Base-by-base conservation (phyloP, 2,329 filamentous ascomycete genomes). In the Sporothrix pallida region DNA sequence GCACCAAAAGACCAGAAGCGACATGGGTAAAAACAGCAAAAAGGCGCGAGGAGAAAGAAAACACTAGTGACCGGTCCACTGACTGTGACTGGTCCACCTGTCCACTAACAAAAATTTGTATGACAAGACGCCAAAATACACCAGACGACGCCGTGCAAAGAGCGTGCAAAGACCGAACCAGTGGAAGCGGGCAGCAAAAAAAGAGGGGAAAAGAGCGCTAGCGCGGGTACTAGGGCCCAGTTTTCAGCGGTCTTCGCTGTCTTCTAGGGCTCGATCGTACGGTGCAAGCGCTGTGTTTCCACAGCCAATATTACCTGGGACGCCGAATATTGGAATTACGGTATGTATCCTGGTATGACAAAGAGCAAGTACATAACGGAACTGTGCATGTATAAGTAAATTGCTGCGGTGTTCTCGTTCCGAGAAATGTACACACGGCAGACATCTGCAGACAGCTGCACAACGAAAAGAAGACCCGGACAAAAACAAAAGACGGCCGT, bases 161-260 rank as follows among this genome's bases (percentile, higher is more conserved):
- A 48, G 8, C 13, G 44, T 50, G 44, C 46, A 68, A 52, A 37
- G 62, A 26, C 58, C 58, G 58, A 63, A 26, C 58, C 58, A 44
- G 58, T 17, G 31, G 31, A 23, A 23, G 62, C 15, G 44, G 37
- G n/a, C 60, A 46, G 60, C 10, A 17, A 31, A 23, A 52, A 68
- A 68, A 68, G 46, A 50, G 46, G 65, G 65, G 46, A 17, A 44
- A 23, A 37, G 23, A 52, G 23, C 65, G 46, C 63, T 68, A 68
- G 65, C 20, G 62, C 42, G 42, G 42, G 62, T 15, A n/a, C 12
- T 48, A 48, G 20, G 62, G 60, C n/a, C 42, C 62, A 67, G 20
- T 67, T 48, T 23, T 67, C 48, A 68, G 42, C 15, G 44, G 12
- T 50, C 12, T 67, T 12, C 31, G 20, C 31, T 15, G 13, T n/a